Percentiles rank a stretch among this genome's conserved stretches.
Conservation (phyloP, 1,284 basidiomycete species). For the Neotropicomus parvogracilis region DNA sequence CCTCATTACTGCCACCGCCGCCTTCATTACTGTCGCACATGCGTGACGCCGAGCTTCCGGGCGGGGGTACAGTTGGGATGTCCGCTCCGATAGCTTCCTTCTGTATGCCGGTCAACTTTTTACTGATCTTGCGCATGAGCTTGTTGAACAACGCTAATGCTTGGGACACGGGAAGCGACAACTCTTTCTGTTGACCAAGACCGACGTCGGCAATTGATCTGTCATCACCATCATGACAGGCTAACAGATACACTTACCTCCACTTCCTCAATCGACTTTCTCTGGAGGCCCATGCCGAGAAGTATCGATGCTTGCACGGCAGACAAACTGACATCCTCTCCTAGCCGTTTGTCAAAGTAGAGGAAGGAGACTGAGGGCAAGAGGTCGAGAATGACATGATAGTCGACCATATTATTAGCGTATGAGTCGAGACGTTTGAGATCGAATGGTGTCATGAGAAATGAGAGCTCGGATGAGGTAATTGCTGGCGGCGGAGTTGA, state of each 20-base stretch:
- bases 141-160: slow-evolving; percentile 91
- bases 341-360: slow-evolving; percentile 82
- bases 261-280: slow-evolving; percentile 87
- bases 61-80: slow-evolving; percentile 38
- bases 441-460: slow-evolving; percentile 87
- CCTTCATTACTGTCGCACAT: slow-evolving; percentile 10
- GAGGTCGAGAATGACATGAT: slow-evolving; percentile 93
- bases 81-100: slow-evolving; percentile 69
- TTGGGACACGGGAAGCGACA: slow-evolving; percentile 84
- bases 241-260: slow-evolving; percentile 50
- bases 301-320: slow-evolving; percentile 88
- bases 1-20: slow-evolving; percentile 21
- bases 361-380: slow-evolving; percentile 77
- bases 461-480: slow-evolving; percentile 65
- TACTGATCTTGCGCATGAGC: slow-evolving; percentile 82
- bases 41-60: slow-evolving; percentile 7
- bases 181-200: slow-evolving; percentile 53
- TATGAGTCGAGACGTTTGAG: slow-evolving; percentile 95
- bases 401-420: slow-evolving; percentile 94
- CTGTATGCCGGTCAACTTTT: slow-evolving; percentile 77
- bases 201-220: slow-evolving; percentile 9
- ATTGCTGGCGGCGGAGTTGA: slow-evolving; percentile 40
- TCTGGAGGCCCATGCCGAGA: slow-evolving; percentile 86
- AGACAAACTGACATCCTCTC: slow-evolving; percentile 60
- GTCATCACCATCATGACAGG: background rate